Evolutionary conservation across 257 asterid species (phyloP), one percentile per base, ranked within the genome.

Genomic region (Jasminum sambac): DNA sequence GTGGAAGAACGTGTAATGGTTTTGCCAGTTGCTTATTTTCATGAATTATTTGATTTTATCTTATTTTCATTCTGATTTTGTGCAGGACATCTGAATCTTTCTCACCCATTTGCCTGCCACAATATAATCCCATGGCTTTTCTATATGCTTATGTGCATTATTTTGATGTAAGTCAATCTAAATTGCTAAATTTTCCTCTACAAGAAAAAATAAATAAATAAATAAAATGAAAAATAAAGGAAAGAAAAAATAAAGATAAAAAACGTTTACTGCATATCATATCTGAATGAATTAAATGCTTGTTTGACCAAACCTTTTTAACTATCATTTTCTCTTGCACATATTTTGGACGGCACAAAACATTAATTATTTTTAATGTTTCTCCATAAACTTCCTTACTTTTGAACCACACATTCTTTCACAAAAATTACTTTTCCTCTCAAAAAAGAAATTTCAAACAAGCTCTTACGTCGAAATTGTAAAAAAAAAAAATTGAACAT

Each of bases 21-120:
- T 50, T 17, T 50, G 26, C 17, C 59, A 50, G 59, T 6, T 14
- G 39, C 11, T 58, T 41, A 52, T 57, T 55, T 74, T 68, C 24
- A 52, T 69, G 26, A 73, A 67, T 52, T 52, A 60, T 66, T 42
- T 48, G 71, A 61, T 50, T 17, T 48, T 43, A 50, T 59, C 69
- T 57, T 21, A 78, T 74, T 64, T 43, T 41, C 40, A 67, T 77
- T 52, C 74, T 74, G 57, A 59, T 57, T 74, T 77, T 66, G 52
- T 82, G 87, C 90, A 95, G 99, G 90, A 95, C 96, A 58, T 95
- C 98, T 71, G 99, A 95, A 84, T 89, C 96, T 58, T 95, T 91
- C 90, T 88, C 98, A 46, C 99, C 99, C 52, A 91, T 95, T 81
- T 95, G 99, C 90, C 85, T 95, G 68, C 99, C 99, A 41, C 87